Evolutionary conservation across 345 rosid species (phyloP).

Genomic region (Salix suchowensis): DNA sequence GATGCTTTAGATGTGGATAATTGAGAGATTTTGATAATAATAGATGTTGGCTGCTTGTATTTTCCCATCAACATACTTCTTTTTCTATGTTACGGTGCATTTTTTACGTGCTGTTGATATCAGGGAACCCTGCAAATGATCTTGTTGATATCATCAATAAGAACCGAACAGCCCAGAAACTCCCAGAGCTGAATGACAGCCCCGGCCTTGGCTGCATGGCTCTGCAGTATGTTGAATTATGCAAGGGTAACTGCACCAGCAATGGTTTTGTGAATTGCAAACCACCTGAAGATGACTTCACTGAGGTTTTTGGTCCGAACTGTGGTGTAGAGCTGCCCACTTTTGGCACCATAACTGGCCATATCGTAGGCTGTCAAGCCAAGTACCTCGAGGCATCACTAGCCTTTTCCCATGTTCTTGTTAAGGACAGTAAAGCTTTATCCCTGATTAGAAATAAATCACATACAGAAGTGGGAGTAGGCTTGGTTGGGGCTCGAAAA

Average conservation of each 20-base stretch:
- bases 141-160: constrained; percentile 68
- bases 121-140: constrained; percentile 77
- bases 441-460: constrained; percentile 57
- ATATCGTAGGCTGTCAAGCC: constrained; percentile 64
- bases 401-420: constrained; percentile 59
- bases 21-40: neutral
- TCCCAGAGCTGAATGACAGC: constrained; percentile 49
- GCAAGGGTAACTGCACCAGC: constrained; percentile 67
- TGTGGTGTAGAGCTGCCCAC: constrained; percentile 84
- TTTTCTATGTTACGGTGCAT: neutral
- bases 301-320: constrained; percentile 72
- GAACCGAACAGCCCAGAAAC: constrained; percentile 58
- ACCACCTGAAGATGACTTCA: constrained; percentile 68
- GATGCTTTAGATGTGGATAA: neutral
- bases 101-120: neutral
- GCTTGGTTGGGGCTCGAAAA: constrained; percentile 55
- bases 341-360: constrained; percentile 64
- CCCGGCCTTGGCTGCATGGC: constrained; percentile 95
- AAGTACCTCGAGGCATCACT: constrained; percentile 50
- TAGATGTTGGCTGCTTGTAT: neutral
- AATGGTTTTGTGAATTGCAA: constrained; percentile 50
- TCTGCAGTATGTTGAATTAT: constrained; percentile 58
- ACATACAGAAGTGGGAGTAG: constrained; percentile 66
- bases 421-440: constrained; percentile 44
- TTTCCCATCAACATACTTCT: neutral